Evolutionary conservation across 306 rosid species (phyloP), one percentile per base, ranked within the genome.

Genomic region (Prunus mume): DNA sequence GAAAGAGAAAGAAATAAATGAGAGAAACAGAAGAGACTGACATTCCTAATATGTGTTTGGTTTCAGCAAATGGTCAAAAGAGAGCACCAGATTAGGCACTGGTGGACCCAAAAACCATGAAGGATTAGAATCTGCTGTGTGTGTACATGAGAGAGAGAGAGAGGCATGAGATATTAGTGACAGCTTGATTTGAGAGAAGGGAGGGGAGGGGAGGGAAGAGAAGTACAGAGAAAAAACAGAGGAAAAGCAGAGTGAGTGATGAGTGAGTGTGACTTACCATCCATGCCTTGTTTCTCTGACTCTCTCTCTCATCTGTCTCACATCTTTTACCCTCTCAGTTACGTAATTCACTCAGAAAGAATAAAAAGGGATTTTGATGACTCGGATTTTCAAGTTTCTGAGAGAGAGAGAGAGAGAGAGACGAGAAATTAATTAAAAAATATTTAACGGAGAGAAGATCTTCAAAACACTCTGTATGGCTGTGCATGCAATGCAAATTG

Each of bases 261-360:
- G 76, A 72, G 76, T 76, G 91, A 85, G 86, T 82, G 91, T 90
- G 95, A 91, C 97, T 78, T 66, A 91, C 89, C 80, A 85, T 45
- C 46, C 65, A 24, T 60, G 65, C 34, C 28, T 49, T 43, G 45
- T 80, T 49, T 69, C 55, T 86, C 73, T 75, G 64, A 51, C 77
- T 79, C 74, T 71, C 74, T 71, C 43, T 6, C 79, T 68, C 65
- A 34, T 76, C 85, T 87, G 84, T 66, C 69, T 83, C 66, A 30
- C 80, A 89, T 90, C 90, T 90, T 90, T 91, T 91, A 82, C 81
- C 95, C 81, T 75, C 95, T 91, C 82, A 64, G 38, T 86, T 83
- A 91, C 97, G 95, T 85, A 73, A 75, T 80, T 64, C 80, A 72
- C 34, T 71, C 65, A 27, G 17, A 9, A 22, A 22, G 76, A 81